Base-by-base conservation (phyloP, 371 early-diverging fungal species). In the Mucor indicus region DNA sequence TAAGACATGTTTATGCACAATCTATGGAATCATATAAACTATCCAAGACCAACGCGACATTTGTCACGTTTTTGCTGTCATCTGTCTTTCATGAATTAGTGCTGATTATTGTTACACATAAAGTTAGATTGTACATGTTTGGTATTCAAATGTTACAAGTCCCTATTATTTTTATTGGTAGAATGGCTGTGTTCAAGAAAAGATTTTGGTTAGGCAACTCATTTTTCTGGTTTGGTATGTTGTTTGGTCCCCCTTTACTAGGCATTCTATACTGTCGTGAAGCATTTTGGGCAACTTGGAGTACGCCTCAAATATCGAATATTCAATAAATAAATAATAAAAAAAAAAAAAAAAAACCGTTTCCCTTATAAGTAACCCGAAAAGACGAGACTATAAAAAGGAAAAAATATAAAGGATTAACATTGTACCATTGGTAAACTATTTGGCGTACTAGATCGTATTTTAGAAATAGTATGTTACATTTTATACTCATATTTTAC, bases 41-140 rank as follows among this genome's bases (percentile, higher is more conserved):
- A 7, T 83, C 88, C 41, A 83, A 83, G 50, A 44, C 58, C 16
- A 78, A 74, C 37, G 89, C 92, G 4, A 83, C 85, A 0, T 66
- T 87, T 49, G 56, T 90, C 20, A 92, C 92, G 1, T 96, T 95
- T 64, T 77, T 94, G 38, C 56, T 96, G 20, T 89, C 89, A 12
- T 86, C 90, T 22, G 72, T 85, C 40, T 62, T 94, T n/a, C 97
- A 96, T 65, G 97, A 96, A 67, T 69, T 92, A 44, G 93, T 92
- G 15, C 68, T 93, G 75, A 77, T 83, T 38, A 79, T 90, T 12
- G 75, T 84, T 31, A 83, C 85, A 4, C 73, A 83, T 37, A 68
- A 82, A 30, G 53, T 90, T 41, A 66, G 87, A 30, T 74, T 91
- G 68, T 91, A 86, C 57, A 72, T 94, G 20, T 93, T 97, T 60